These are phyloP conservation scores for Candolleomyces eurysporus DNA, from an alignment of 768 basidiomycete genomes.

Conservation along the genomic window DNA sequence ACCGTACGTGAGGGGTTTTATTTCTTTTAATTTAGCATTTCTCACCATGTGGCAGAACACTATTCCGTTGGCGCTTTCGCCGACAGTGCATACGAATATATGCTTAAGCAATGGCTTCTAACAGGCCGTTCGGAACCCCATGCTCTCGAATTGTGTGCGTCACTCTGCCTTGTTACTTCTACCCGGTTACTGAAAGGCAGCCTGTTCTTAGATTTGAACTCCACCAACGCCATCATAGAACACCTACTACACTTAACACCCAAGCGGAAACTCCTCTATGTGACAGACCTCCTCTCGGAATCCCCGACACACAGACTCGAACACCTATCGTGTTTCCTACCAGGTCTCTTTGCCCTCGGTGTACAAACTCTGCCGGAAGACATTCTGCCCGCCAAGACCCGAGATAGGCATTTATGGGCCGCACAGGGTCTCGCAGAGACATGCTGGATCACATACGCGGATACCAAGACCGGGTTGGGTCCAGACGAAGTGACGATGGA, in stretches of 20 bases:
- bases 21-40: background rate
- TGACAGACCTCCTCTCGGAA: conserved; percentile 44
- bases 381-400: conserved; percentile 28
- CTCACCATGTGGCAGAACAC: conserved; percentile 26
- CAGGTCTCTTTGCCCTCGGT: conserved; percentile 65
- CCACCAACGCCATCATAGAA: conserved; percentile 51
- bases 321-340: conserved; percentile 70
- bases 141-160: conserved; percentile 53
- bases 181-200: background rate
- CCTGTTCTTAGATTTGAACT: conserved; percentile 42
- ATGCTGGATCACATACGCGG: conserved; percentile 67
- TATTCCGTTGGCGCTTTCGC: conserved; percentile 55
- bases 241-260: conserved; percentile 58
- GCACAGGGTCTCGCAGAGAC: conserved; percentile 69
- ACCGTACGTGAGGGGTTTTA: conserved; percentile 27
- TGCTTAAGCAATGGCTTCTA: conserved; percentile 63
- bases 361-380: conserved; percentile 40
- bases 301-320: conserved; percentile 44
- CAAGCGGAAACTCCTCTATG: conserved; percentile 58
- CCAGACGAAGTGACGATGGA: conserved; percentile 54
- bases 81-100: conserved; percentile 68
- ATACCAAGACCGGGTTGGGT: conserved; percentile 61
- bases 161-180: background rate
- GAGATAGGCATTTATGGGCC: conserved; percentile 62
- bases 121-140: conserved; percentile 40